Percentiles rank a stretch among this genome's conserved stretches.
Evolutionary conservation across 495 filamentous ascomycete genomes (phyloP).

Genomic region (Podospora australis): DNA sequence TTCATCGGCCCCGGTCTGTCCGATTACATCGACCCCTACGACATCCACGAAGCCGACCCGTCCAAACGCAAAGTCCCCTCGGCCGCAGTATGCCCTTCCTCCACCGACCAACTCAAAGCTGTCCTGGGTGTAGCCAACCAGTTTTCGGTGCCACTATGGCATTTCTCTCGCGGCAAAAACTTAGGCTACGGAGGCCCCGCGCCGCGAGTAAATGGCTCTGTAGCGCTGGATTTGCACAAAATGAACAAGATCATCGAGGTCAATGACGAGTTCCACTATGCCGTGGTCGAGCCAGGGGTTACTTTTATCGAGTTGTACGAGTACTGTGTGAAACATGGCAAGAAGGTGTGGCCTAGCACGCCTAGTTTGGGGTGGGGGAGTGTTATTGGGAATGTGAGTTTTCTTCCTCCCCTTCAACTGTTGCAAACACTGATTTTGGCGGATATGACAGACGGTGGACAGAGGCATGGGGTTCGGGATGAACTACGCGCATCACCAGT

Average conservation of each 20-base stretch:
- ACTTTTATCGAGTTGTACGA: constrained; percentile 49
- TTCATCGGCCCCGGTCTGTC: constrained; percentile 28
- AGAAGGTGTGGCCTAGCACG: constrained; percentile 48
- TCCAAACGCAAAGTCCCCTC: constrained; percentile 33
- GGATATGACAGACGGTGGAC: constrained; percentile 28
- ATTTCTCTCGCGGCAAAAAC: constrained; percentile 48
- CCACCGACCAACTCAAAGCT: constrained; percentile 35
- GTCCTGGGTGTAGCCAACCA: constrained; percentile 38
- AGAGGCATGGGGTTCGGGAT: constrained; percentile 40
- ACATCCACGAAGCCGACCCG: constrained; percentile 25
- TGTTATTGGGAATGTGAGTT: constrained; percentile 46
- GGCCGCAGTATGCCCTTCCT: constrained; percentile 36
- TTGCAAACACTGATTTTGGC: background rate
- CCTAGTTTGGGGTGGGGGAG: constrained; percentile 54
- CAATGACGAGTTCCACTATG: constrained; percentile 46
- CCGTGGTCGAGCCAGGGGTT: constrained; percentile 52
- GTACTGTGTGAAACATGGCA: constrained; percentile 41
- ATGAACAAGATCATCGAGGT: constrained; percentile 54
- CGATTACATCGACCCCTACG: constrained; percentile 44
- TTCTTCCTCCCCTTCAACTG: background rate
- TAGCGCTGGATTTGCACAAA: constrained; percentile 49
- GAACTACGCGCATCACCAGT: constrained; percentile 44
- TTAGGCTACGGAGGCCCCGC: constrained; percentile 53
- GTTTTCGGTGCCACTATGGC: constrained; percentile 44
- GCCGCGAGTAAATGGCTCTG: constrained; percentile 43